Evolutionary conservation across 495 filamentous ascomycete species (phyloP).

Genomic region (Rusavskia elegans): DNA sequence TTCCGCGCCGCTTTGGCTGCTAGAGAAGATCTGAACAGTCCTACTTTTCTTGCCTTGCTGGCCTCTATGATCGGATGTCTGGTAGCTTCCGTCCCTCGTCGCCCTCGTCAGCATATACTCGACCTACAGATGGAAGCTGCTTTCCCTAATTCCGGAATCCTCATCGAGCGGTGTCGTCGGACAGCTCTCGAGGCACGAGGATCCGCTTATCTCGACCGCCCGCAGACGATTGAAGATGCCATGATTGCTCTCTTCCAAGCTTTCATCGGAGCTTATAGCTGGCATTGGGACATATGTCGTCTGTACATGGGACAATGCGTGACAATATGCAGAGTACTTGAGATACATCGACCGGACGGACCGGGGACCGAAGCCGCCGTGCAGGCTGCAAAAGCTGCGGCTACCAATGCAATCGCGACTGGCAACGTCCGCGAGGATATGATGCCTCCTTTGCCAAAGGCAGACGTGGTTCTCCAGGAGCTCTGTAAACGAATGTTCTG

Average conservation of each 20-base stretch:
- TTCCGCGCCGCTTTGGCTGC: slow-evolving; percentile 56
- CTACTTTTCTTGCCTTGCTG: slow-evolving; percentile 57
- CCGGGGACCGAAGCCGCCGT: slow-evolving; percentile 3
- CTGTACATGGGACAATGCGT: slow-evolving; percentile 60
- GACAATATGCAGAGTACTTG: slow-evolving; percentile 30
- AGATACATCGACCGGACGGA: slow-evolving; percentile 5
- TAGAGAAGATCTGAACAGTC: slow-evolving; percentile 53
- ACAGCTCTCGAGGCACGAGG: slow-evolving; percentile 60
- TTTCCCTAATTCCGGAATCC: slow-evolving; percentile 48
- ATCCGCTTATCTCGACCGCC: slow-evolving; percentile 45
- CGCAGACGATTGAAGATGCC: slow-evolving; percentile 62
- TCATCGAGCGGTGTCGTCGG: slow-evolving; percentile 60
- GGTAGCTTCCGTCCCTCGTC: slow-evolving; percentile 70
- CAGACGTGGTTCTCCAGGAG: slow-evolving; percentile 61
- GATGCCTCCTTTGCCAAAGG: slow-evolving; percentile 13
- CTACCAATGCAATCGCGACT: too few relatives aligned
- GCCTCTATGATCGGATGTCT: slow-evolving; percentile 67
- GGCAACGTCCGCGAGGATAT: neutral
- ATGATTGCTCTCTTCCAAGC: slow-evolving; percentile 74
- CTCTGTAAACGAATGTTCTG: slow-evolving; percentile 69
- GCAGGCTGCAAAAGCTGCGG: too few relatives aligned
- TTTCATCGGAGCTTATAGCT: slow-evolving; percentile 51
- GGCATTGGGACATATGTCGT: slow-evolving; percentile 47
- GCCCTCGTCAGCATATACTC: slow-evolving; percentile 43
- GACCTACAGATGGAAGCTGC: slow-evolving; percentile 25